phyloP scores from a whole-genome alignment of 176 grass and related monocot genomes.

The Melocanna baccifera region DNA sequence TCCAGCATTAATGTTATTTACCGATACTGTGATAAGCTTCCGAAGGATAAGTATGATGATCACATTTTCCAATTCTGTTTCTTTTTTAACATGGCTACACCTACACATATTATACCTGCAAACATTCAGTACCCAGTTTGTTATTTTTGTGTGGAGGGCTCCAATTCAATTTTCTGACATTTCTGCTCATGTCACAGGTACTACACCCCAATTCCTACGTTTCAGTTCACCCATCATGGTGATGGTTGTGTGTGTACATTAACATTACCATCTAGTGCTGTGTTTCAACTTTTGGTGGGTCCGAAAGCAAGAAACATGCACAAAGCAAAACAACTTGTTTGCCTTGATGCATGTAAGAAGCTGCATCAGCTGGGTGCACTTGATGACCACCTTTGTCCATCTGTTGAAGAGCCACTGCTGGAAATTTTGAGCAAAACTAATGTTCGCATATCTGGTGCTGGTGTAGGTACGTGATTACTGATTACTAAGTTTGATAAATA shows the following conservation, averaged over 20 bases:
- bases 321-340: slow-evolving; percentile 69
- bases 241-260: slow-evolving; percentile 62
- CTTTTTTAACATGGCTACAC: neutral
- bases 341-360: slow-evolving; percentile 88
- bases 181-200: slow-evolving; percentile 37
- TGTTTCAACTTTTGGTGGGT: slow-evolving; percentile 61
- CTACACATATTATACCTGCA: slow-evolving; percentile 4
- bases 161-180: neutral
- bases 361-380: slow-evolving; percentile 68
- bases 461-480: slow-evolving; percentile 51
- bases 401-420: slow-evolving; percentile 23
- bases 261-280: slow-evolving; percentile 58
- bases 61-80: slow-evolving; percentile 18
- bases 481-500: slow-evolving; percentile 19
- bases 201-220: slow-evolving; percentile 50
- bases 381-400: slow-evolving; percentile 62
- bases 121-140: neutral
- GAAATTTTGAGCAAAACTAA: slow-evolving; percentile 31
- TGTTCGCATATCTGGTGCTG: slow-evolving; percentile 29
- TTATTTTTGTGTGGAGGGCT: neutral
- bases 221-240: slow-evolving; percentile 39
- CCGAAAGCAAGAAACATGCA: slow-evolving; percentile 59
- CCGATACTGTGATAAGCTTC: slow-evolving; percentile 72
- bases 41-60: slow-evolving; percentile 63
- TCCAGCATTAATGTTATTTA: slow-evolving; percentile 64